phyloP scores from a whole-genome alignment of 73 alveolate species.

The Stentor coeruleus region DNA sequence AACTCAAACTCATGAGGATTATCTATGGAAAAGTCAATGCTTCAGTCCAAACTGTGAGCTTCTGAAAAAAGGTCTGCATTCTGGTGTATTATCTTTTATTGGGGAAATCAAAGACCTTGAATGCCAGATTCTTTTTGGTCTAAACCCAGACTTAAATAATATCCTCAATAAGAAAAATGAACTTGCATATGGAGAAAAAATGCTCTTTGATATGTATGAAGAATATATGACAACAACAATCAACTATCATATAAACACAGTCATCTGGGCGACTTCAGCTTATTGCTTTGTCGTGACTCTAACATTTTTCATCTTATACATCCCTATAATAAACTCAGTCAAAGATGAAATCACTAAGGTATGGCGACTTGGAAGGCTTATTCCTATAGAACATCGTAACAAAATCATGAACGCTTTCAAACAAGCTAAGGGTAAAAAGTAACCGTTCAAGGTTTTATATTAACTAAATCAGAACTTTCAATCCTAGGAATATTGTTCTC shows the following conservation, averaged over 20 bases:
- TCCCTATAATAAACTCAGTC: not conserved
- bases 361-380: constrained; percentile 19
- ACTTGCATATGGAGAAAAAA: not conserved
- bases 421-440: not conserved
- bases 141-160: not conserved
- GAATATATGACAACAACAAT: not conserved
- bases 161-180: not conserved
- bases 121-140: not conserved
- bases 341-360: not conserved
- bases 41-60: not conserved
- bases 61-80: constrained; percentile 8
- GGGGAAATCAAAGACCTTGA: not conserved
- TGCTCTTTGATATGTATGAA: not conserved
- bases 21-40: not conserved
- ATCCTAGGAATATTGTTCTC: too few relatives aligned
- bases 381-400: constrained; percentile 1
- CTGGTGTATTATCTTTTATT: not conserved
- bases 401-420: not conserved
- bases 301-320: not conserved
- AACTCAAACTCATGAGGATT: not conserved
- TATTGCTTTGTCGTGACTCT: not conserved
- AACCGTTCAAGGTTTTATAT: too few relatives aligned
- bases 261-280: not conserved
- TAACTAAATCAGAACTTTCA: too few relatives aligned
- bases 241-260: not conserved